A percentile compares a stretch with the other conserved stretches of the same genome.
Conservation (phyloP, 345 rosid species). For the Citrus medica region DNA sequence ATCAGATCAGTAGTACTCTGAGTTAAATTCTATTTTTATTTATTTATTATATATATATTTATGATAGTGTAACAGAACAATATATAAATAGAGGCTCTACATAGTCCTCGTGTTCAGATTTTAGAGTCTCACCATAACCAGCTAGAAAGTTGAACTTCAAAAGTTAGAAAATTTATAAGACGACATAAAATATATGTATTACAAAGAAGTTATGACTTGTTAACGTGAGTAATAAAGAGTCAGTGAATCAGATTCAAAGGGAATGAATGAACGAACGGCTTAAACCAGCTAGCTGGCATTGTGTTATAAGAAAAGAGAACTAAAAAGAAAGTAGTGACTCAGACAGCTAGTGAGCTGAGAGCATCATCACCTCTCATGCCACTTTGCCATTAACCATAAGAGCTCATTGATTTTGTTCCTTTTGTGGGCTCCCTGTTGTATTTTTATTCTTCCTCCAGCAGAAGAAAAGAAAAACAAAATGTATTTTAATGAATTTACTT, state of each 20-base stretch:
- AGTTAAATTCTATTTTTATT: no score
- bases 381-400: constrained; percentile 38
- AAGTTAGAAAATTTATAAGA: not conserved
- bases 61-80: no score
- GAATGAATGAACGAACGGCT: not conserved
- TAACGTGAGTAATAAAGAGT: not conserved
- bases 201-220: not conserved
- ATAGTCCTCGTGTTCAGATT: no score
- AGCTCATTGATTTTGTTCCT: constrained; percentile 49
- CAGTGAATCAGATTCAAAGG: not conserved
- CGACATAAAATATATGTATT: not conserved
- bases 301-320: constrained; percentile 12
- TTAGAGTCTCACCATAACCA: constrained; percentile 13
- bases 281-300: not conserved
- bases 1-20: no score
- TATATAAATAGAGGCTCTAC: no score
- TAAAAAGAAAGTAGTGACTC: not conserved
- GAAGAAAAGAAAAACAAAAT: not conserved
- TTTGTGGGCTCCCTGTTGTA: constrained; percentile 46
- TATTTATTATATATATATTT: no score
- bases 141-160: constrained; percentile 23
- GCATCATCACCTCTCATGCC: constrained; percentile 56
- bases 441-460: constrained; percentile 17
- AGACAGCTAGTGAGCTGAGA: constrained; percentile 4
- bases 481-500: not conserved